Percentiles rank a stretch among this genome's conserved stretches.
phyloP scores from a whole-genome alignment of 2,329 filamentous ascomycete genomes.

The Penicillium sp. region DNA sequence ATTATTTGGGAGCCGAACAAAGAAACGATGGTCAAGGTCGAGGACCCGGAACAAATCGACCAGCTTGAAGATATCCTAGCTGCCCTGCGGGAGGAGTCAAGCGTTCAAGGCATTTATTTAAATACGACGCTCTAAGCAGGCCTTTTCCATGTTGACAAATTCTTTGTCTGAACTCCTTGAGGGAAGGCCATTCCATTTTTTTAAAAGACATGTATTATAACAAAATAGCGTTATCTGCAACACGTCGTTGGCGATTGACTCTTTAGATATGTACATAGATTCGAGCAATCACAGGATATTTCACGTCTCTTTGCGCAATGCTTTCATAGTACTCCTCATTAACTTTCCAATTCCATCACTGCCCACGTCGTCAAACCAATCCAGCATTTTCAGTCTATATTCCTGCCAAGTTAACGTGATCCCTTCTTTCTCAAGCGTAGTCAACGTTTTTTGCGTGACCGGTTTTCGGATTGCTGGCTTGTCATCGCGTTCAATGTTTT shows the following conservation, averaged over 20 bases:
- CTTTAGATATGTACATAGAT: slow-evolving; percentile 1
- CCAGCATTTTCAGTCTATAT: slow-evolving; percentile 69
- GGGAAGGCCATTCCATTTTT: slow-evolving; percentile 16
- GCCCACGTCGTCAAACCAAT: slow-evolving; percentile 61
- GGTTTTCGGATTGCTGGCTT: slow-evolving; percentile 44
- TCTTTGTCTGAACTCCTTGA: background rate
- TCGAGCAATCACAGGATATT: background rate
- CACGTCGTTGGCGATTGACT: background rate
- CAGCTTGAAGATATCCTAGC: slow-evolving; percentile 57
- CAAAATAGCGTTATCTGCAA: background rate
- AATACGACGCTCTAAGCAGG: slow-evolving; percentile 48
- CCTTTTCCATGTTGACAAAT: background rate
- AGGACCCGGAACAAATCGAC: slow-evolving; percentile 53
- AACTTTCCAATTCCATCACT: slow-evolving; percentile 64
- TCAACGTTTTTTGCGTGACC: slow-evolving; percentile 64
- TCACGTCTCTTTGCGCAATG: slow-evolving; percentile 52
- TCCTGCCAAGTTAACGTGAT: slow-evolving; percentile 66
- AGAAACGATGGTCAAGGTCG: slow-evolving; percentile 66
- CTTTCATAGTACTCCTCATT: slow-evolving; percentile 78
- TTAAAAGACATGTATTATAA: background rate
- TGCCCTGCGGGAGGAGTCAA: slow-evolving; percentile 58
- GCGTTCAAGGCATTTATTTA: slow-evolving; percentile 74
- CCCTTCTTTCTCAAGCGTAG: slow-evolving; percentile 59
- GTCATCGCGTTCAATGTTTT: slow-evolving; percentile 19
- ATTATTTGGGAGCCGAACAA: slow-evolving; percentile 82